Percentiles rank a stretch among this genome's conserved stretches.
Evolutionary conservation across 2,329 filamentous ascomycete genomes (phyloP).

Genomic region (Aspergillus viridinutans): DNA sequence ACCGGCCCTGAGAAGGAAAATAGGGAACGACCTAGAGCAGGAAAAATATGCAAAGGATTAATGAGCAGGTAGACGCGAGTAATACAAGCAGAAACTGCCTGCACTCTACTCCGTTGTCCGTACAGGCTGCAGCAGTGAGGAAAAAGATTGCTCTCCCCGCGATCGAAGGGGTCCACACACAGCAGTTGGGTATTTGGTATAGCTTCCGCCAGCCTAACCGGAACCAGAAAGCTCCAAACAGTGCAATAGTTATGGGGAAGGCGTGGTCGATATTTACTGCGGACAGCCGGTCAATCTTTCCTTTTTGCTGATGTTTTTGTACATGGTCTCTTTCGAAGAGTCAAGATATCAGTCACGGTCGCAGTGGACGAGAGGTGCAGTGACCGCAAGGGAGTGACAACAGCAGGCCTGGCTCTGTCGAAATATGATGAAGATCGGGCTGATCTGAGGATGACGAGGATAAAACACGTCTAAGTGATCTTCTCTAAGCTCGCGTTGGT

Average conservation of each 20-base stretch:
- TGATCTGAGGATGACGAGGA: neutral
- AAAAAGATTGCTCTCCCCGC: neutral
- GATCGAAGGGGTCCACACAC: neutral
- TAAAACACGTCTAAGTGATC: neutral
- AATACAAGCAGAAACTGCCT: neutral
- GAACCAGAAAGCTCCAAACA: neutral
- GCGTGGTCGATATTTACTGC: neutral
- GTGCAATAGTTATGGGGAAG: neutral
- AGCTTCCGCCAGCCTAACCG: neutral
- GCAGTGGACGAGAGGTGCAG: neutral
- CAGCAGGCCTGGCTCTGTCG: neutral
- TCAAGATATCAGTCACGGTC: neutral
- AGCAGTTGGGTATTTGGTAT: neutral
- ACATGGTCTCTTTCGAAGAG: neutral
- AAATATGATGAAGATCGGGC: neutral
- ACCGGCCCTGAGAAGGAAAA: neutral
- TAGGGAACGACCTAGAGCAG: neutral
- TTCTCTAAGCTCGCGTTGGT: neutral
- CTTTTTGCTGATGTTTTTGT: neutral
- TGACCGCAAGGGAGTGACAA: neutral
- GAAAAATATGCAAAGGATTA: neutral
- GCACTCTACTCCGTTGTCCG: neutral
- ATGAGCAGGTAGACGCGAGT: neutral
- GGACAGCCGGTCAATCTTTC: neutral
- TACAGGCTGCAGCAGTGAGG: neutral